Base-by-base conservation (phyloP, 2,329 filamentous ascomycete genomes). In the Clarireedia paspali region DNA sequence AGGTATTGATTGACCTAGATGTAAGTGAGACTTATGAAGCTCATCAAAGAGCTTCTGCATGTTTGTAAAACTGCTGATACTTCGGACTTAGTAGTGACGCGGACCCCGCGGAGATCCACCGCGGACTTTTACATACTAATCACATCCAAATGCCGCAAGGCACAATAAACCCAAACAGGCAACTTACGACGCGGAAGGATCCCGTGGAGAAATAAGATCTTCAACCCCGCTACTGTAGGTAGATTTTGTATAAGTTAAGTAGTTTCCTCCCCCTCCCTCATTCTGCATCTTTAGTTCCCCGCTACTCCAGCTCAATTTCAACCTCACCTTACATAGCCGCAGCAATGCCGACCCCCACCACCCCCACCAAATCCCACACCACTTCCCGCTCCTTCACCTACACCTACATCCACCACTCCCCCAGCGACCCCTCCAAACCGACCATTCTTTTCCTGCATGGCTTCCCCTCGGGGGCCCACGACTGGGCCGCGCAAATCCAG, bases 391-490 rank as follows among this genome's bases (percentile, higher is more conserved):
- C 36, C 9, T 12, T 54, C 5, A 49, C 52, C n/a, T 54, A 54
- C 17, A 49, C 52, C 2, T 54, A 54, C 17, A 36, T 34, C 5
- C 45, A 49, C 27, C 24, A 49, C 3, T n/a, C 47, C n/a, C 45
- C 52, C 14, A 46, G 24, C 4, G 6, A 26, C 3, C 27, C 52
- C 7, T 49, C 36, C n/a, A 34, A 26, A 14, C 6, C 38, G 3
- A 49, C 20, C 26, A 49, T 79, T 4, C 65, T 80, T 14, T 69
- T 79, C 54, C 68, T 79, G 12, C 77, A 79, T 59, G 75, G 77
- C 36, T 76, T 77, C 50, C 76, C 76, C 27, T 76, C 74, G 4
- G 73, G 72, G 38, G 67, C 70, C 12, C 65, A 69, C 36, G 75
- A 78, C 65, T 79, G 75, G 59, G 57, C 59, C 14, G 26, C 45